These are phyloP conservation scores for Colletotrichum horii DNA, from an alignment of 2,329 filamentous ascomycete species.

Conservation along the genomic window DNA sequence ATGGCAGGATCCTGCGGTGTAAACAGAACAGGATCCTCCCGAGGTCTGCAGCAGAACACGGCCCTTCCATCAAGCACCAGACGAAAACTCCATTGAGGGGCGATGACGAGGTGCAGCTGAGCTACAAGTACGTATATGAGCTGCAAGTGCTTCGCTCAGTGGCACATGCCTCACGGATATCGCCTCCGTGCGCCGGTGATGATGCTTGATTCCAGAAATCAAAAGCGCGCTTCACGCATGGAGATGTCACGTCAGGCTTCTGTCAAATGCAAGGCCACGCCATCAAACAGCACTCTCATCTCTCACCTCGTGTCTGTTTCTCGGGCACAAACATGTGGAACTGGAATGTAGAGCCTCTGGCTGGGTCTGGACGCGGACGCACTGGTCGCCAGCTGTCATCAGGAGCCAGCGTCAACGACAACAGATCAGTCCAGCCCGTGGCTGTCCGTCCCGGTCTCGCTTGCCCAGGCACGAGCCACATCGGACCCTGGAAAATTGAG, in stretches of 20 bases:
- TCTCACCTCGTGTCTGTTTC: background rate
- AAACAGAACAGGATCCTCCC: background rate
- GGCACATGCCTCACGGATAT: background rate
- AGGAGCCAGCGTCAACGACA: background rate
- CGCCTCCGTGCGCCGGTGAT: background rate
- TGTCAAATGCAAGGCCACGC: background rate
- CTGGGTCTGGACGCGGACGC: background rate
- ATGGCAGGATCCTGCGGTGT: background rate
- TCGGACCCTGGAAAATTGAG: constrained; percentile 22
- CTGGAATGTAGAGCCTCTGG: background rate
- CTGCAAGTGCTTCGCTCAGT: background rate
- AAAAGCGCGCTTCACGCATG: background rate
- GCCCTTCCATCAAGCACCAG: background rate
- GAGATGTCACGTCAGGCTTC: background rate
- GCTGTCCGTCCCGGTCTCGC: background rate
- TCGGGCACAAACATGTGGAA: background rate
- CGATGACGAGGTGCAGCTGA: background rate
- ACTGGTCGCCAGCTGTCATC: constrained; percentile 11
- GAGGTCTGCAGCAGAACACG: background rate
- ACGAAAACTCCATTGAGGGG: background rate
- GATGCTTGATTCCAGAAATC: background rate
- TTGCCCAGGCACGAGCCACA: background rate
- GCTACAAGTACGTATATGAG: background rate
- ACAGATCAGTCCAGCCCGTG: background rate
- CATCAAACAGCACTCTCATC: background rate